phyloP scores from a whole-genome alignment of 1,284 basidiomycete species.

The Trichosporon coremiiforme region DNA sequence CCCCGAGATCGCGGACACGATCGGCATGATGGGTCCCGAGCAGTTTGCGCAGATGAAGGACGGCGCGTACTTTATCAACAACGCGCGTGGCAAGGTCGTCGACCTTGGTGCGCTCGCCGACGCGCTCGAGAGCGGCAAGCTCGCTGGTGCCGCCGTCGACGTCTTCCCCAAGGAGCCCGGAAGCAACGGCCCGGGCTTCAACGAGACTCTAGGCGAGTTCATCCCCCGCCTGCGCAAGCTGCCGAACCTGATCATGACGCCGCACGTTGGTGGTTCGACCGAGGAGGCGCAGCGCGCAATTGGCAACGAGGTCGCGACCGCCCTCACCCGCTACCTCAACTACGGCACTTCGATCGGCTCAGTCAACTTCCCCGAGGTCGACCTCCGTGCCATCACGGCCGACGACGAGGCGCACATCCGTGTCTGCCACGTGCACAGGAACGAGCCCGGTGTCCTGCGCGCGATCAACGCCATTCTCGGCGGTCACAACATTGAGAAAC shows the following conservation, averaged over 20 bases:
- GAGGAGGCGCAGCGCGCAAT: conserved; percentile 99
- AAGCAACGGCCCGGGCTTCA: conserved; percentile 81
- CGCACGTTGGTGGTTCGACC: conserved; percentile 98
- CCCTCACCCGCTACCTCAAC: conserved; percentile 86
- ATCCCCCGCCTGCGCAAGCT: conserved; percentile 70
- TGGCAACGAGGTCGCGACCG: conserved; percentile 87
- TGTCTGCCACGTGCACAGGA: conserved; percentile 94
- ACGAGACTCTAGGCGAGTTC: conserved; percentile 81
- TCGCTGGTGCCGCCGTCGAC: conserved; percentile 93
- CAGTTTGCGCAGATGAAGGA: conserved; percentile 91
- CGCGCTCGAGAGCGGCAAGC: conserved; percentile 77
- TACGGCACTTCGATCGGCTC: conserved; percentile 87
- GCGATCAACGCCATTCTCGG: conserved; percentile 90
- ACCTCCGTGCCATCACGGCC: conserved; percentile 82
- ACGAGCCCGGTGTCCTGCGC: conserved; percentile 95
- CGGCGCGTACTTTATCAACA: conserved; percentile 96
- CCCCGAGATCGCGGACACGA: conserved; percentile 94
- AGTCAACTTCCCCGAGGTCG: conserved; percentile 99
- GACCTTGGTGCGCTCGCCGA: conserved; percentile 88
- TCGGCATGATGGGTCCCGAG: conserved; percentile 80
- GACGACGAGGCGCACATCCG: conserved; percentile 81
- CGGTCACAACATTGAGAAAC: conserved; percentile 98
- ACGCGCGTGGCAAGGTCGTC: conserved; percentile 91
- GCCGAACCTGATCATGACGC: conserved; percentile 91
- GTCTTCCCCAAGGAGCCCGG: conserved; percentile 93